Conservation (phyloP, 169 alveolate species). For the Plasmodium vinckei region DNA sequence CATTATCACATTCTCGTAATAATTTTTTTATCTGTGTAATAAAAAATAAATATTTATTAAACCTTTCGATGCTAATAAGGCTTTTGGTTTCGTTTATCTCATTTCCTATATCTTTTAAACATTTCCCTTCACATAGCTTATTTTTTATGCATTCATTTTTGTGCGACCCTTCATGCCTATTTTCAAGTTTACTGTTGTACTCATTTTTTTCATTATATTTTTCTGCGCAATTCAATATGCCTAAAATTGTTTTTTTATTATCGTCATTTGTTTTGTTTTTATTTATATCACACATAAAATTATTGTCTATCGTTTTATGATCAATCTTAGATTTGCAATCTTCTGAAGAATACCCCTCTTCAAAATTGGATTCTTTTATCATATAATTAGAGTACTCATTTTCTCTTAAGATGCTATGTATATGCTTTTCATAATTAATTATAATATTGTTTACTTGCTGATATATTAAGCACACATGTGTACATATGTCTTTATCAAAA, state of each 20-base stretch:
- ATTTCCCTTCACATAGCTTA: neutral
- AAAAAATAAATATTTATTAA: slow-evolving; percentile 10
- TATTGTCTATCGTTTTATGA: neutral
- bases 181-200: neutral
- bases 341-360: neutral
- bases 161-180: neutral
- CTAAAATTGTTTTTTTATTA: neutral
- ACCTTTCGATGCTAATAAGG: neutral
- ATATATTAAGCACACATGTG: slow-evolving; percentile 75
- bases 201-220: neutral
- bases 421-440: slow-evolving; percentile 29
- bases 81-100: slow-evolving; percentile 1
- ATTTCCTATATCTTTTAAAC: neutral
- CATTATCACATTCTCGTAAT: slow-evolving; percentile 37
- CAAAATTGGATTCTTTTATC: neutral
- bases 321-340: neutral
- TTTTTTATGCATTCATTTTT: neutral
- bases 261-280: neutral
- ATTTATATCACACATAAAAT: neutral
- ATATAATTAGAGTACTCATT: neutral
- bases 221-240: neutral
- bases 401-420: slow-evolving; percentile 16
- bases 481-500: slow-evolving; percentile 76
- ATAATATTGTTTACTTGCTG: slow-evolving; percentile 63
- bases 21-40: slow-evolving; percentile 30